A percentile compares a stretch with the other conserved stretches of the same genome.
phyloP scores from a whole-genome alignment of 2,329 filamentous ascomycete genomes.

The Fusarium pseudonygamai region DNA sequence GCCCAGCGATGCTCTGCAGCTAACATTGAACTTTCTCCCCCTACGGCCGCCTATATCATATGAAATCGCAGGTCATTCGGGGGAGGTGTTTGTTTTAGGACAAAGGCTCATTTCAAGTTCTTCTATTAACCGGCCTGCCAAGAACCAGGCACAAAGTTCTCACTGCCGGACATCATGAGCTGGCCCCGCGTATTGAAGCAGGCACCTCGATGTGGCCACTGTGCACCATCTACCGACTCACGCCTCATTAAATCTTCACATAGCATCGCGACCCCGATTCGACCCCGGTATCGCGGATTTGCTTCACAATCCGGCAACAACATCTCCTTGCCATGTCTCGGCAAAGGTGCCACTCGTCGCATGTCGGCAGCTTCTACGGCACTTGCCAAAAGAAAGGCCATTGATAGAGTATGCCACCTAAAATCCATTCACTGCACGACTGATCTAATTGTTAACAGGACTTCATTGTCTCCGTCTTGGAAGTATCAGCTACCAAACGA shows the following conservation, averaged over 20 bases:
- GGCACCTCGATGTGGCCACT: constrained; percentile 44
- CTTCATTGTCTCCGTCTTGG: constrained; percentile 85
- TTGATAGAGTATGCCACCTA: constrained; percentile 45
- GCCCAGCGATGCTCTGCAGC: constrained; percentile 36
- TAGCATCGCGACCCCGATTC: constrained; percentile 3
- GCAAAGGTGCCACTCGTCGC: constrained; percentile 35
- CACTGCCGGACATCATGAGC: constrained; percentile 49
- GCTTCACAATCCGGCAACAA: constrained; percentile 22
- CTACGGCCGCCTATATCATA: constrained; percentile 30
- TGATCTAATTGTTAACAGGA: constrained; percentile 62
- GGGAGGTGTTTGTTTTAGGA: constrained; percentile 20
- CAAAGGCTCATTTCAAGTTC: constrained; percentile 2
- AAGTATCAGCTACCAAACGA: constrained; percentile 88
- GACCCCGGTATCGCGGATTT: constrained; percentile 21
- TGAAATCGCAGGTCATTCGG: constrained; percentile 32
- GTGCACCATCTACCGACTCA: constrained; percentile 12
- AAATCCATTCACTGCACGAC: not conserved
- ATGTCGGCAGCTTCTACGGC: constrained; percentile 45
- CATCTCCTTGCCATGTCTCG: constrained; percentile 8
- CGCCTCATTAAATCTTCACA: not conserved
- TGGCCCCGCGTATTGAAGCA: constrained; percentile 53
- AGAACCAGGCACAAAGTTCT: constrained; percentile 14
- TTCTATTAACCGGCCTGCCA: not conserved
- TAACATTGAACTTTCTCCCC: constrained; percentile 26
- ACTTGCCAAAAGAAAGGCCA: constrained; percentile 45